Evolutionary conservation across 2,329 filamentous ascomycete species (phyloP), one percentile per base, ranked within the genome.

Genomic region (Tolypocladium capitatum): DNA sequence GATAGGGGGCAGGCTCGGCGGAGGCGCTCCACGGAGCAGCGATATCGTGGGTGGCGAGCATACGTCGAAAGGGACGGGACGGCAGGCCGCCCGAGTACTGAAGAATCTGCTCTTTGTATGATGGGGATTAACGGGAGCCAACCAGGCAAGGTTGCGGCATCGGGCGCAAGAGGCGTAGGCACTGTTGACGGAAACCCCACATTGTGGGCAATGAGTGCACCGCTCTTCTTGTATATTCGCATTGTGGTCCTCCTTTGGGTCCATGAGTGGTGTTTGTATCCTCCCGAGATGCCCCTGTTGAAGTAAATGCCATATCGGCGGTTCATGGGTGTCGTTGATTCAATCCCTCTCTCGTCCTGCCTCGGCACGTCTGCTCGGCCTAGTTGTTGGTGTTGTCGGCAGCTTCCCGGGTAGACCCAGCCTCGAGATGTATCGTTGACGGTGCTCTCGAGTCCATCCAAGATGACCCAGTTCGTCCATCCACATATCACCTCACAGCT

Each of bases 401-500:
- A 2, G 27, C 6, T 27, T 27, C 27, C 27, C 5, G 4, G 27
- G 27, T 27, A 4, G 7, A 10, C 36, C 16, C 21, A 27, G 18
- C 41, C n/a, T 20, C 14, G 32, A 36, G 43, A 32, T 41, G 36
- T 35, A 41, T 3, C 41, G 7, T 28, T 3, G 14, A 27, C 8
- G 14, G 21, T 10, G 11, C 8, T 28, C 8, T 28, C 36, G 8
- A 27, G 27, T 7, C 16, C 14, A 41, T 11, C 21, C 21, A n/a
- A 41, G 7, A 7, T 3, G 7, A 14, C 24, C 8, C 38, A 28
- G 38, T 16, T 42, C 24, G 14, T 20, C n/a, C 18, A 44, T 32
- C 42, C 43, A 41, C n/a, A n/a, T n/a, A n/a, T n/a, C 36, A 13
- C 4, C 13, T 70, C 58, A 74, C 52, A 72, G 51, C 60, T 64